Percentiles rank a stretch among this genome's conserved stretches.
Evolutionary conservation across 176 grass and related monocot genomes (phyloP).

Genomic region (Zea mays): DNA sequence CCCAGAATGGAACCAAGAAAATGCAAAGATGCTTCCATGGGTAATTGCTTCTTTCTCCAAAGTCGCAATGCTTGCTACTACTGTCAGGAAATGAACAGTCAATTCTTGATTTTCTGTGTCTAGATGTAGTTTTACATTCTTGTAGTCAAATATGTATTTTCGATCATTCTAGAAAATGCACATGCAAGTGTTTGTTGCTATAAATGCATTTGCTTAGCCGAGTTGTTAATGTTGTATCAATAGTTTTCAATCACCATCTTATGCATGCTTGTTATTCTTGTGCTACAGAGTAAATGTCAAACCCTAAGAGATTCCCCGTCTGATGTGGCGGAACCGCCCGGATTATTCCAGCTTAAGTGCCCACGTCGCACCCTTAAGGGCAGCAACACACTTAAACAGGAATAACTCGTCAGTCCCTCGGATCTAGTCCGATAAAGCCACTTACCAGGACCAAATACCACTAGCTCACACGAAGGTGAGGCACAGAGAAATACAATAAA

Average conservation of each 20-base stretch:
- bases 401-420: no score
- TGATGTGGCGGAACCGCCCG: no score
- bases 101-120: constrained; percentile 37
- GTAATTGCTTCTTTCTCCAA: constrained; percentile 50
- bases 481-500: no score
- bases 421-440: no score
- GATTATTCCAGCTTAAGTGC: no score
- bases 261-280: constrained; percentile 22
- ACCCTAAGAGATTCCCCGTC: constrained; percentile 49
- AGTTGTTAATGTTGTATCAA: constrained; percentile 15
- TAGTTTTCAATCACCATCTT: constrained; percentile 18
- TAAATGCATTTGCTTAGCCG: constrained; percentile 18
- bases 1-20: constrained; percentile 87
- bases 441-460: no score
- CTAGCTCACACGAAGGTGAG: no score
- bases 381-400: no score
- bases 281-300: constrained; percentile 64
- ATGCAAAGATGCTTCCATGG: constrained; percentile 87
- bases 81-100: constrained; percentile 15
- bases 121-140: constrained; percentile 55
- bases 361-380: no score
- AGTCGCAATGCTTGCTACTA: constrained; percentile 19
- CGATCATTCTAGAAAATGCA: constrained; percentile 94
- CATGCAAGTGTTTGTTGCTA: constrained; percentile 53
- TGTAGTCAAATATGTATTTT: constrained; percentile 92